phyloP scores from a whole-genome alignment of 148 eudicot species.

The Camellia granthamiana region DNA sequence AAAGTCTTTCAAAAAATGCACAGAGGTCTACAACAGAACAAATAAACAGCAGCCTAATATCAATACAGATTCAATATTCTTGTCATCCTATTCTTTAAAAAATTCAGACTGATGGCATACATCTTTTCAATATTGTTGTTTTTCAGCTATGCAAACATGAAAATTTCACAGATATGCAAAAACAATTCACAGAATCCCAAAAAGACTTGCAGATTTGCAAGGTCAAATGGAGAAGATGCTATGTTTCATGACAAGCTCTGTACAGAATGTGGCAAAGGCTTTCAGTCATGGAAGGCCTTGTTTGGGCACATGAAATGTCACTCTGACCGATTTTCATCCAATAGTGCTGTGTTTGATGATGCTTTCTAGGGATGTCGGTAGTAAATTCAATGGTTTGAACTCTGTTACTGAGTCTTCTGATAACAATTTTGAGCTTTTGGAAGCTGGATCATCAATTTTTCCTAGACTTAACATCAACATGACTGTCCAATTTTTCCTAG shows the following conservation, averaged over 20 bases:
- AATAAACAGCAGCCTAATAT: too few species aligned
- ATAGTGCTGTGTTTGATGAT: conserved; percentile 48
- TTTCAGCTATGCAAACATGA: too few species aligned
- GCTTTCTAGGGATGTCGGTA: conserved; percentile 68
- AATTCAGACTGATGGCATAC: too few species aligned
- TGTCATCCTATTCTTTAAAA: too few species aligned
- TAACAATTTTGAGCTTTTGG: conserved; percentile 30
- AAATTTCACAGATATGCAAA: too few species aligned
- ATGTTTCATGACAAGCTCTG: conserved; percentile 30
- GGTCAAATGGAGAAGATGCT: conserved; percentile 20
- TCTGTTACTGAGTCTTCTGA: conserved; percentile 39
- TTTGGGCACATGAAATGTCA: conserved; percentile 75
- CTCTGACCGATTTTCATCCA: conserved; percentile 26
- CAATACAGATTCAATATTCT: too few species aligned
- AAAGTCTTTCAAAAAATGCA: too few species aligned
- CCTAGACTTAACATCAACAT: too few species aligned
- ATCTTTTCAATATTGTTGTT: too few species aligned
- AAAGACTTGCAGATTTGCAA: conserved; percentile 37
- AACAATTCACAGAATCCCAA: conserved; percentile 33
- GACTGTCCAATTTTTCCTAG: too few species aligned
- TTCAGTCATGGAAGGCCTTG: conserved; percentile 58
- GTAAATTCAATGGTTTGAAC: conserved; percentile 31
- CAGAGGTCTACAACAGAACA: too few species aligned
- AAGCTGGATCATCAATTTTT: conserved; percentile 13
- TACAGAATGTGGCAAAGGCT: conserved; percentile 52